A percentile compares a stretch with the other conserved stretches of the same genome.
These are phyloP conservation scores for Stagonosporopsis vannaccii DNA, from an alignment of 2,329 filamentous ascomycete species.

Conservation along the genomic window DNA sequence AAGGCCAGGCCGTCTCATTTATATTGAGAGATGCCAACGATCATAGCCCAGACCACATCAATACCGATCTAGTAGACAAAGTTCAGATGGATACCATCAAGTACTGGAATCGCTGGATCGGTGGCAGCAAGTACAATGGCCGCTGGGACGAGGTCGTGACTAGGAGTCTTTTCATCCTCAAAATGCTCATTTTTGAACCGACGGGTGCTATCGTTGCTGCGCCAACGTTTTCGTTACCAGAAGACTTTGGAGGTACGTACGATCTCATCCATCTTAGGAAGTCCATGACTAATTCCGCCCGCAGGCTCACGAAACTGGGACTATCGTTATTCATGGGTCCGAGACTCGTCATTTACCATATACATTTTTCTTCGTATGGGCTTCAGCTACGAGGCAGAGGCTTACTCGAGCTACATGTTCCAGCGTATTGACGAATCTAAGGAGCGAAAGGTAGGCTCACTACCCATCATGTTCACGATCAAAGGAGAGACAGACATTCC, in stretches of 20 bases:
- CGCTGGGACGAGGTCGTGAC: slow-evolving; percentile 76
- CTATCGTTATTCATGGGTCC: slow-evolving; percentile 79
- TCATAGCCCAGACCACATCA: slow-evolving; percentile 66
- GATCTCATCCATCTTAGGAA: neutral
- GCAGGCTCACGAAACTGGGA: slow-evolving; percentile 66
- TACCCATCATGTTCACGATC: slow-evolving; percentile 80
- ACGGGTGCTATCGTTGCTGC: slow-evolving; percentile 80
- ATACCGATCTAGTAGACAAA: slow-evolving; percentile 63
- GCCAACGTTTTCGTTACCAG: slow-evolving; percentile 79
- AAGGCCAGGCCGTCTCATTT: slow-evolving; percentile 74
- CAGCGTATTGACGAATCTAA: slow-evolving; percentile 71
- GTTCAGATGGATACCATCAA: slow-evolving; percentile 74
- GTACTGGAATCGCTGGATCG: slow-evolving; percentile 78
- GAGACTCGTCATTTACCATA: slow-evolving; percentile 79
- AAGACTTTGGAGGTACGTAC: slow-evolving; percentile 57
- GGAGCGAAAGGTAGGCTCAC: slow-evolving; percentile 61
- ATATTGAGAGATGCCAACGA: slow-evolving; percentile 66
- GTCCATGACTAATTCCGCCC: neutral
- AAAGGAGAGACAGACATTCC: slow-evolving; percentile 77
- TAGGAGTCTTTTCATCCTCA: slow-evolving; percentile 75
- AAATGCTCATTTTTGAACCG: slow-evolving; percentile 79
- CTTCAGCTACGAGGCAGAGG: slow-evolving; percentile 77
- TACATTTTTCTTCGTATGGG: slow-evolving; percentile 79
- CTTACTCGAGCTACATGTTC: slow-evolving; percentile 81
- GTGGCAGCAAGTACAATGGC: slow-evolving; percentile 73